Evolutionary conservation across 208 protist genomes (phyloP).

Genomic region (Spongospora subterranea): DNA sequence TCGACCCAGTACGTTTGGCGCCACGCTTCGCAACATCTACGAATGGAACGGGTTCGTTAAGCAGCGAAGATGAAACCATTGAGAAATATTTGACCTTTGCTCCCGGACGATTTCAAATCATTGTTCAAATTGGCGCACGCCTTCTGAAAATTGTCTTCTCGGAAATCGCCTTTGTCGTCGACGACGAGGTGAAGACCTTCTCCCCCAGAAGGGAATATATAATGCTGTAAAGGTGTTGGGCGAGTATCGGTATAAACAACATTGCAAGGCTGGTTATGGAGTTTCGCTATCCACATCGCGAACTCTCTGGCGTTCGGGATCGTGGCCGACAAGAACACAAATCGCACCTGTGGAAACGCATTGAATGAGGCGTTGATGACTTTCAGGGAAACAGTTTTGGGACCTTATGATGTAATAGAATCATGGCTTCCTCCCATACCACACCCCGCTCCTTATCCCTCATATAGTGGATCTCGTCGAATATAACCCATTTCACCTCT

Average conservation of each 20-base stretch:
- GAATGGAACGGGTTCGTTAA: too few species aligned
- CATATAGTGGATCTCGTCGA: slow-evolving; percentile 99
- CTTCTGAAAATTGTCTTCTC: slow-evolving; percentile 93
- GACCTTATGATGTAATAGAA: slow-evolving; percentile 94
- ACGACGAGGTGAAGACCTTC: slow-evolving; percentile 95
- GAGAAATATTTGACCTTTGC: not conserved
- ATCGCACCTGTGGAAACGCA: slow-evolving; percentile 86
- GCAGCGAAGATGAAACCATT: not conserved
- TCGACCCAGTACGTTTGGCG: not conserved
- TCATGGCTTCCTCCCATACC: slow-evolving; percentile 99
- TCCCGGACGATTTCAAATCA: not conserved
- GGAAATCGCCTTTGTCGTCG: slow-evolving; percentile 84
- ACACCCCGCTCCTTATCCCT: slow-evolving; percentile 92
- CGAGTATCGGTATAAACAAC: slow-evolving; percentile 99
- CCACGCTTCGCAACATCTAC: not conserved
- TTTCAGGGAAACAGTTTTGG: slow-evolving; percentile 79
- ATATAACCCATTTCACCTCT: slow-evolving; percentile 76
- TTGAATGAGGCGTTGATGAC: not conserved
- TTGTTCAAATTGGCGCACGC: slow-evolving; percentile 71
- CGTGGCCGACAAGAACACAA: slow-evolving; percentile 99
- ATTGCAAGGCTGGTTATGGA: slow-evolving; percentile 90
- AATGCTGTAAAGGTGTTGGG: slow-evolving; percentile 99
- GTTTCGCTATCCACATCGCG: slow-evolving; percentile 95
- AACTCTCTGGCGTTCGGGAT: slow-evolving; percentile 99
- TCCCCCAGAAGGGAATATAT: slow-evolving; percentile 92